Percentiles rank a stretch among this genome's conserved stretches.
phyloP scores from a whole-genome alignment of 495 filamentous ascomycete genomes.

The Penicillium roqueforti region DNA sequence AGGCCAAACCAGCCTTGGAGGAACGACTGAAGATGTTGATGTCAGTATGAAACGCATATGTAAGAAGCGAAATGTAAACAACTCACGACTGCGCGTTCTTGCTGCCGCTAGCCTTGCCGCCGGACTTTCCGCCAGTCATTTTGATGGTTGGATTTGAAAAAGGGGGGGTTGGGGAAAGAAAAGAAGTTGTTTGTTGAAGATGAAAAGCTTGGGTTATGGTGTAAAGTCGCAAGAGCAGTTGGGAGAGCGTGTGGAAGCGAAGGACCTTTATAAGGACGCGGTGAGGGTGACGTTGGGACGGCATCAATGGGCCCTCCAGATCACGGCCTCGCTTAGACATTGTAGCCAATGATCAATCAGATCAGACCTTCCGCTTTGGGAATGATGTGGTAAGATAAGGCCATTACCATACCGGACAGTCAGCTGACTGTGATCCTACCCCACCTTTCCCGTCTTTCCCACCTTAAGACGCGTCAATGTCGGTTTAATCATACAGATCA shows the following conservation, averaged over 20 bases:
- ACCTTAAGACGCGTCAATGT: conserved; percentile 25
- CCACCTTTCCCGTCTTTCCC: conserved; percentile 11
- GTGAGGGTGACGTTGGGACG: conserved; percentile 40
- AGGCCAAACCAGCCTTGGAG: conserved; percentile 98
- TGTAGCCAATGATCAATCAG: conserved; percentile 31
- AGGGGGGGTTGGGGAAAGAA: conserved; percentile 11
- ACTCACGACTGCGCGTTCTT: conserved; percentile 94
- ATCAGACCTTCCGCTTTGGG: conserved; percentile 29
- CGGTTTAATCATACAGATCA: conserved; percentile 50
- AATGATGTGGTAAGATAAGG: conserved; percentile 28
- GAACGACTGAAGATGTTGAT: conserved; percentile 66
- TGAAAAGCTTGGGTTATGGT: conserved; percentile 23
- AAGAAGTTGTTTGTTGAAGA: not conserved
- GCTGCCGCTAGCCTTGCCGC: conserved; percentile 94
- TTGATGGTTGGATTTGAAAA: conserved; percentile 54
- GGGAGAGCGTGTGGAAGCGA: conserved; percentile 31
- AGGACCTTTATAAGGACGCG: conserved; percentile 47
- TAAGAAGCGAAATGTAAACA: conserved; percentile 21
- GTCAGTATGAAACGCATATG: conserved; percentile 29
- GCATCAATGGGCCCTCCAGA: conserved; percentile 38
- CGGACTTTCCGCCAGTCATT: conserved; percentile 99
- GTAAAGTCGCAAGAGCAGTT: conserved; percentile 22
- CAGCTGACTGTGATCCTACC: conserved; percentile 17
- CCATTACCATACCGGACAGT: conserved; percentile 10
- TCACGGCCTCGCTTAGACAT: conserved; percentile 49